Evolutionary conservation across 2,329 filamentous ascomycete genomes (phyloP), one percentile per base, ranked within the genome.

Genomic region (Penicillium sp.): DNA sequence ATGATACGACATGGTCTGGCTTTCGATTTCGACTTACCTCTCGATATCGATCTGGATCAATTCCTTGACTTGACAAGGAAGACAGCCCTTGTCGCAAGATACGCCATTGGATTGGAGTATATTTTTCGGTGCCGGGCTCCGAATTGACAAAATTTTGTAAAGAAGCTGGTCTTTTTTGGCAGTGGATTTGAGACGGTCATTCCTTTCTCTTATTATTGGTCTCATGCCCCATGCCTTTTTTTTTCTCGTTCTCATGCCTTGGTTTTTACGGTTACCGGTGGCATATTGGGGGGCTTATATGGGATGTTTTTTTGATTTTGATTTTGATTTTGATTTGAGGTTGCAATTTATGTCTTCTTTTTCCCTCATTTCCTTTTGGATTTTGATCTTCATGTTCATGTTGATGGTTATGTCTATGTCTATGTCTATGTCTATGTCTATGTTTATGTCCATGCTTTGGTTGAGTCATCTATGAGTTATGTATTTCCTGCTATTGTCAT

Each of bases 131-230:
- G 58, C 64, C 53, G 65, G 66, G 51, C 61, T 65, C 68, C 64
- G 59, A 68, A 63, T 60, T 61, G 58, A 60, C 63, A 44, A 44
- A 67, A 65, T 64, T 57, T 57, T 35, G 47, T 35, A 35, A 51
- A 19, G 28, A 51, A 51, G 47, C 47, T 33, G 47, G 47, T 51
- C 44, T 35, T 26, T 50, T 51, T 51, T 49, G 22, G 45, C 45
- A 30, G 12, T 35, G 30, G 53, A 64, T 26, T 26, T 65, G 75
- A 72, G 70, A 71, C 69, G 71, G 72, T 60, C 69, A 68, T 72
- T 70, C 66, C 63, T 56, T 53, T 40, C 53, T 37, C 4, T 37
- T 13, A 37, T 53, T 58, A 26, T 55, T 54, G 28, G 38, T 63
- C 57, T 54, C 60, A 28, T 30, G 45, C 26, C 64, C 59, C 40